Evolutionary conservation across 2,329 filamentous ascomycete species (phyloP).

Genomic region (Coniochaeta ligniaria): DNA sequence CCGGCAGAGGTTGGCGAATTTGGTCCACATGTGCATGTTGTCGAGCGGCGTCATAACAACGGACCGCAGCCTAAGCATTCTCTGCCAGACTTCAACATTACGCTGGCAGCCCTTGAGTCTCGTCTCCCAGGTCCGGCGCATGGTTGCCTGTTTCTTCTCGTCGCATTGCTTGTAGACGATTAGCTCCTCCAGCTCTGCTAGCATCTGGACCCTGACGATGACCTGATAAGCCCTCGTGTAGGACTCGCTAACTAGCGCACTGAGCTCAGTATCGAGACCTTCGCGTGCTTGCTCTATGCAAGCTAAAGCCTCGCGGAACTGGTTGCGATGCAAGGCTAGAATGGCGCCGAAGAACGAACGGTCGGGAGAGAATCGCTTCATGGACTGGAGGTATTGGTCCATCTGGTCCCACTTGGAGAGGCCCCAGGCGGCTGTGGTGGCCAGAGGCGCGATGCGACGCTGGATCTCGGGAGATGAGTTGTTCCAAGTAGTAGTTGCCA

Average conservation of each 20-base stretch:
- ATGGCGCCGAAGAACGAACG: constrained; percentile 97
- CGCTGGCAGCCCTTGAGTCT: constrained; percentile 91
- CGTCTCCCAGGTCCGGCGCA: constrained; percentile 93
- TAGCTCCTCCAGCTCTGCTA: constrained; percentile 95
- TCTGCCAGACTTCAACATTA: constrained; percentile 96
- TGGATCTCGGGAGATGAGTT: constrained; percentile 83
- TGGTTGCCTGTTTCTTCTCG: constrained; percentile 78
- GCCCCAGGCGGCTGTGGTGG: constrained; percentile 94
- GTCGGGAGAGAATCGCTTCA: constrained; percentile 90
- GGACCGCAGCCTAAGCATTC: constrained; percentile 91
- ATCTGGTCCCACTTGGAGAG: constrained; percentile 96
- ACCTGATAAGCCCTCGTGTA: constrained; percentile 97
- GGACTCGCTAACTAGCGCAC: constrained; percentile 92
- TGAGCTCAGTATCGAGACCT: constrained; percentile 90
- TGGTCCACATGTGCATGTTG: constrained; percentile 99
- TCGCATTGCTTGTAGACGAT: constrained; percentile 97
- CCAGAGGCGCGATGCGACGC: constrained; percentile 83
- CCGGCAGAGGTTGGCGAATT: constrained; percentile 95
- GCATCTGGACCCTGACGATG: constrained; percentile 98
- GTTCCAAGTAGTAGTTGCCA: constrained; percentile 91
- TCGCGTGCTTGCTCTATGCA: constrained; percentile 91
- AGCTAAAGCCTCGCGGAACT: constrained; percentile 82
- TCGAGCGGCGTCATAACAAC: constrained; percentile 87
- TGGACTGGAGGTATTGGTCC: constrained; percentile 92
- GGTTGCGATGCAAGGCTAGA: constrained; percentile 86